phyloP scores from a whole-genome alignment of 805 yeast genomes.

The Starmerella powellii region DNA sequence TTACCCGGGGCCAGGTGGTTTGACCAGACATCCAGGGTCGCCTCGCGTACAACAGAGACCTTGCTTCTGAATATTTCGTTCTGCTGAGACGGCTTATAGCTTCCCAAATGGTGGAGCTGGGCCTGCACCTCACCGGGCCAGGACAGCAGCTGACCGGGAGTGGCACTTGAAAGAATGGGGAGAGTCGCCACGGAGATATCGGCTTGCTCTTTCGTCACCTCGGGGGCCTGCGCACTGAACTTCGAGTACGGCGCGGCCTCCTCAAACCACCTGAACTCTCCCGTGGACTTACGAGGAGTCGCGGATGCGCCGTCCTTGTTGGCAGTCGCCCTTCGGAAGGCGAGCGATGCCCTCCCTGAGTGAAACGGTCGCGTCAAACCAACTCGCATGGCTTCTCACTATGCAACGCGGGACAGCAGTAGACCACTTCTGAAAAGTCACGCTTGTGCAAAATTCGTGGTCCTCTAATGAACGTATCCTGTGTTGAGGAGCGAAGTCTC shows the following conservation, averaged over 20 bases:
- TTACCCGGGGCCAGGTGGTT: constrained; percentile 6
- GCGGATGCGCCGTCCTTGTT: background rate
- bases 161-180: constrained; percentile 1
- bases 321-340: constrained; percentile 2
- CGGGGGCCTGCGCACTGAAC: constrained; percentile 15
- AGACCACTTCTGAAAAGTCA: too few relatives aligned
- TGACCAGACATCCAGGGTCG: constrained; percentile 4
- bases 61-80: constrained; percentile 19
- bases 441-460: background rate
- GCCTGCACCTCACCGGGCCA: constrained; percentile 20
- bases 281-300: constrained; percentile 21
- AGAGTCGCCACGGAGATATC: constrained; percentile 3
- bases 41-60: constrained; percentile 16
- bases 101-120: constrained; percentile 17
- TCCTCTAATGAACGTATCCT: background rate
- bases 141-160: constrained; percentile 10
- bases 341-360: constrained; percentile 4
- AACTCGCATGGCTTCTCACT: background rate
- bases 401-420: too few relatives aligned
- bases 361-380: constrained; percentile 10
- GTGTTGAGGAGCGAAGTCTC: background rate
- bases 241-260: constrained; percentile 21
- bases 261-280: constrained; percentile 22
- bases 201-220: constrained; percentile 9
- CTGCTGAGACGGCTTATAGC: constrained; percentile 21